These are phyloP conservation scores for Choiromyces venosus DNA, from an alignment of 495 filamentous ascomycete genomes.

Conservation along the genomic window DNA sequence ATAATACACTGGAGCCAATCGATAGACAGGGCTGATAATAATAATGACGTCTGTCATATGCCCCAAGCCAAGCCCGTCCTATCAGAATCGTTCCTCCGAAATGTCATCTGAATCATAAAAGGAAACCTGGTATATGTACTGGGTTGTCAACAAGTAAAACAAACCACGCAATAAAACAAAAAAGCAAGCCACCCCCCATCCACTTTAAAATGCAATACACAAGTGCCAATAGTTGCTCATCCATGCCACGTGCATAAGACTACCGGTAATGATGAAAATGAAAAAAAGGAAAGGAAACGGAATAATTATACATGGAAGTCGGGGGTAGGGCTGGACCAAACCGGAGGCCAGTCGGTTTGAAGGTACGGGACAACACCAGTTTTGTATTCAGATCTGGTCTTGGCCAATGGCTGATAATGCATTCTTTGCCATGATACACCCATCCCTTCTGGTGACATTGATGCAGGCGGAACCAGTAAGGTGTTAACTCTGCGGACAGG, in stretches of 20 bases:
- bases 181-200: constrained; percentile 32
- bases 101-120: constrained; percentile 3
- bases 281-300: constrained; percentile 10
- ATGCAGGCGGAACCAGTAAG: constrained; percentile 79
- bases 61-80: constrained; percentile 9
- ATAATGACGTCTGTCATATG: not conserved
- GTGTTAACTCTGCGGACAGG: constrained; percentile 85
- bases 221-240: not conserved
- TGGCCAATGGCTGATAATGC: constrained; percentile 90
- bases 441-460: constrained; percentile 69
- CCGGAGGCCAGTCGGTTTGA: constrained; percentile 43
- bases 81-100: constrained; percentile 27
- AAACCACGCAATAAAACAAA: constrained; percentile 25
- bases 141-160: constrained; percentile 10
- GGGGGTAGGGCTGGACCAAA: constrained; percentile 23
- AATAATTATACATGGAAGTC: constrained; percentile 20
- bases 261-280: constrained; percentile 18
- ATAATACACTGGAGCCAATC: constrained; percentile 25
- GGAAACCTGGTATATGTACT: constrained; percentile 4
- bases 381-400: constrained; percentile 64
- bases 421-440: constrained; percentile 70
- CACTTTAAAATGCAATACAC: constrained; percentile 31
- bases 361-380: constrained; percentile 77
- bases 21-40: constrained; percentile 8
- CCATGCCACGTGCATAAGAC: constrained; percentile 5